Evolutionary conservation across 2,329 filamentous ascomycete species (phyloP).

Genomic region (Plenodomus lindquistii): DNA sequence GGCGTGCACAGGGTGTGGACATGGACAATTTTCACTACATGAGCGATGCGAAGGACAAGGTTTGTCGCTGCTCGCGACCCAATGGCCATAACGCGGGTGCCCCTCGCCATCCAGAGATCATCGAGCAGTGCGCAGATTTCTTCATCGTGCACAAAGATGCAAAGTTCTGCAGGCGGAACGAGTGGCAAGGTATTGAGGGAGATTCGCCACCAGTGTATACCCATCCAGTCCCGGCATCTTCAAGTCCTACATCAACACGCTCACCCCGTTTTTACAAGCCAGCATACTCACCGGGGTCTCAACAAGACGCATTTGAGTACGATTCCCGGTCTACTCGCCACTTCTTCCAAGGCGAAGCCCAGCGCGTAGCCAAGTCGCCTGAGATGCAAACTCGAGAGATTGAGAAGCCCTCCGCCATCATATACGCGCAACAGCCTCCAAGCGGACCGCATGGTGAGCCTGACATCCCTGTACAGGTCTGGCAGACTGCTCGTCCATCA

Average conservation of each 20-base stretch:
- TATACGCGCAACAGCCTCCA: background rate
- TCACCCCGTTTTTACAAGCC: background rate
- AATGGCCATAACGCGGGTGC: background rate
- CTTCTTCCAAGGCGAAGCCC: background rate
- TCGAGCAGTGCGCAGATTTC: constrained; percentile 18
- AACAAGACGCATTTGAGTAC: background rate
- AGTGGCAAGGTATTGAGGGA: constrained; percentile 12
- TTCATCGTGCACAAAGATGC: constrained; percentile 4
- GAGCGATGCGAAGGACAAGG: constrained; percentile 5
- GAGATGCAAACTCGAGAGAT: constrained; percentile 1
- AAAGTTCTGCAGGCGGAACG: constrained; percentile 6
- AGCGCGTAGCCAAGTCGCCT: background rate
- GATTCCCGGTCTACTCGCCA: background rate
- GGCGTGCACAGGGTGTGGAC: constrained; percentile 5
- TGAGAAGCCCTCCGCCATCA: background rate
- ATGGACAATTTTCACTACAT: constrained; percentile 19
- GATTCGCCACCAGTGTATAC: constrained; percentile 5
- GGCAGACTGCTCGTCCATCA: constrained; percentile 17
- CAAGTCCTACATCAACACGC: background rate
- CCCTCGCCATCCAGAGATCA: constrained; percentile 13
- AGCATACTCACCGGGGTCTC: background rate
- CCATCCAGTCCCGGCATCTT: background rate
- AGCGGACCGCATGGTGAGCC: constrained; percentile 1
- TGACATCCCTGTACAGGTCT: constrained; percentile 18
- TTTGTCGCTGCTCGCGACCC: constrained; percentile 18